Conservation (phyloP, 176 grass and related monocot species). For the Pharus latifolius region DNA sequence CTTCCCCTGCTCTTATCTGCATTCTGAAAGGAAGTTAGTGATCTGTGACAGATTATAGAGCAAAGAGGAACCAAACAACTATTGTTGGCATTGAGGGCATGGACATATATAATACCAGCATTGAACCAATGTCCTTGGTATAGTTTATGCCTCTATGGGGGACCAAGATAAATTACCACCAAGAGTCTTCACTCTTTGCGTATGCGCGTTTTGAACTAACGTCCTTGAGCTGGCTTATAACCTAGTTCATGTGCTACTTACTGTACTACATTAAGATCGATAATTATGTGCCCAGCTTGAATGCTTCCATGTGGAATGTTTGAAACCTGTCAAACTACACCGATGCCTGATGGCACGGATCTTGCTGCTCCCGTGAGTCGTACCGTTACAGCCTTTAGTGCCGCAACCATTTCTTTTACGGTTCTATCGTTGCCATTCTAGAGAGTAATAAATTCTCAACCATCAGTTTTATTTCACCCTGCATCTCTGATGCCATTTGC, state of each 20-base stretch:
- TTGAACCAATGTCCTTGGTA: neutral
- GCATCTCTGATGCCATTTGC: slow-evolving; percentile 26
- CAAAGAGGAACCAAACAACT: neutral
- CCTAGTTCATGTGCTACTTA: neutral
- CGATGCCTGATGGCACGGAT: neutral
- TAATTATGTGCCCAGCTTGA: slow-evolving; percentile 4
- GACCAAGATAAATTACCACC: neutral
- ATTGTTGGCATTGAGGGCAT: neutral
- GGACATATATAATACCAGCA: neutral
- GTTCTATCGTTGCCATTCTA: neutral
- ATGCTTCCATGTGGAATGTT: slow-evolving; percentile 12
- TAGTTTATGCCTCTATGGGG: neutral
- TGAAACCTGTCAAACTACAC: slow-evolving; percentile 11
- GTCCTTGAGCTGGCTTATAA: neutral
- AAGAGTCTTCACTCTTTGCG: neutral
- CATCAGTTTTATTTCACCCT: slow-evolving; percentile 23
- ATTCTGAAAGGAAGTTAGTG: neutral
- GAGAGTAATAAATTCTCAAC: slow-evolving; percentile 2
- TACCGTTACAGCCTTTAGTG: neutral
- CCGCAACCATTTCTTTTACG: neutral
- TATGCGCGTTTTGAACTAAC: neutral
- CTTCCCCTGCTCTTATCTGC: neutral
- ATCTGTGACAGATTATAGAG: neutral
- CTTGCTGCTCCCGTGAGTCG: neutral
- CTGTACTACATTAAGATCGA: neutral